Base-by-base conservation (phyloP, 768 basidiomycete genomes). In the Lactifluus rugatus region DNA sequence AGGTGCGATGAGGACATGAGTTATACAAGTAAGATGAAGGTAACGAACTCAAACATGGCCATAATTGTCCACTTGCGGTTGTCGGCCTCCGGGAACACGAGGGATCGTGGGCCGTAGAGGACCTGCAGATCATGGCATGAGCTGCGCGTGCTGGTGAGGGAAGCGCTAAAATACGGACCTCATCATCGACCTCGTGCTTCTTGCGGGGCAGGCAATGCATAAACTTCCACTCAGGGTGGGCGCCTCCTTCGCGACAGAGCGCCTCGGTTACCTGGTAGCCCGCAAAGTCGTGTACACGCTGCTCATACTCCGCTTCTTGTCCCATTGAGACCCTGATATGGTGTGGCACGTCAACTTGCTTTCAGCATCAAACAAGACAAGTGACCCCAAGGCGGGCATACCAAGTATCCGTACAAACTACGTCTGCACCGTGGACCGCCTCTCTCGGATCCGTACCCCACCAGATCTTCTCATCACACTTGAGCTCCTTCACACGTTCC, bases 381-480 rank as follows among this genome's bases (percentile, higher is more conserved):
- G 51, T 31, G 7, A 34, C n/a, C 41, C 52, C n/a, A 36, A 58
- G 31, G 23, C 23, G 5, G 48, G 47, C 78, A 57, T 59, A 91
- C 93, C 95, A 99, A 4, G 96, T 99, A 70, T 99, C 96, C 2
- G 96, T 99, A 11, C 96, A 81, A 48, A 97, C 89, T n/a, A 97
- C 82, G 66, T 97, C 91, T 7, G 96, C 96, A 45, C 83, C 85
- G 3, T 84, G 70, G 7, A 97, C 89, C 0, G 96, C 96, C 68
- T 93, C 90, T 51, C 77, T 78, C 1, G 95, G 94, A 64, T 91
- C 86, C 10, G 69, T 73, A 28, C 80, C 80, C 89, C 89, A 90
- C 73, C 74, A 78, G 48, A 91, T 89, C 50, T 72, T 70, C 65
- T 84, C 78, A 61, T 89, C 86, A 66, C 87, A 89, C 8, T 75